Evolutionary conservation across 2,329 filamentous ascomycete species (phyloP).

Genomic region (Fusarium stilboides): DNA sequence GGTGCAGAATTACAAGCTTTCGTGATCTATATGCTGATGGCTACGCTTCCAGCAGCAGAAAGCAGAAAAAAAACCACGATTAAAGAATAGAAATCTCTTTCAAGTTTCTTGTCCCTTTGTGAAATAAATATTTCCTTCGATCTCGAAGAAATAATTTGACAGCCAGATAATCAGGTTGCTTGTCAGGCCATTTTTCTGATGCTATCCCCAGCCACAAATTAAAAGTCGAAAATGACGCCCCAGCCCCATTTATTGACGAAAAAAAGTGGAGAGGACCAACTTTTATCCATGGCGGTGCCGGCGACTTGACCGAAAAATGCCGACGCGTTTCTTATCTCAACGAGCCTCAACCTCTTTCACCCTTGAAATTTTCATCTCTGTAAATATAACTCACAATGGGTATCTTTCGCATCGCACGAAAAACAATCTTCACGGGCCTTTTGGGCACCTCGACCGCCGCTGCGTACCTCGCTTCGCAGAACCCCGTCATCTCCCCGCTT

Average conservation of each 20-base stretch:
- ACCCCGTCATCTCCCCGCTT: constrained; percentile 70
- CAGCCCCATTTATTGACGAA: not conserved
- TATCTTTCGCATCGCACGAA: constrained; percentile 65
- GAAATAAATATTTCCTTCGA: too few relatives aligned
- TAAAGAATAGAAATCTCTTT: too few relatives aligned
- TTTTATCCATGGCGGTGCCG: constrained; percentile 24
- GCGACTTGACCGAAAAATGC: constrained; percentile 16
- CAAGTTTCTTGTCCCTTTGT: too few relatives aligned
- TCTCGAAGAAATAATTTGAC: too few relatives aligned
- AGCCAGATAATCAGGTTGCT: too few relatives aligned
- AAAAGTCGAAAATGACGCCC: not conserved
- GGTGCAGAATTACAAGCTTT: too few relatives aligned
- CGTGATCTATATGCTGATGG: too few relatives aligned
- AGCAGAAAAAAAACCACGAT: too few relatives aligned
- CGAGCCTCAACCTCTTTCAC: constrained; percentile 6
- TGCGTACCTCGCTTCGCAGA: constrained; percentile 67
- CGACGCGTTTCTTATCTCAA: constrained; percentile 34
- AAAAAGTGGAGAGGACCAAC: constrained; percentile 12
- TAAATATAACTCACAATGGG: constrained; percentile 61
- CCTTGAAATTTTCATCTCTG: not conserved
- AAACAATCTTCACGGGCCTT: constrained; percentile 62
- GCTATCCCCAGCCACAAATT: constrained; percentile 18
- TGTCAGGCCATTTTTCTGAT: not conserved
- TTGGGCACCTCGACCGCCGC: constrained; percentile 65
- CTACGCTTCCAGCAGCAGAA: too few relatives aligned